These are phyloP conservation scores for Polyporus tsugae DNA, from an alignment of 1,284 basidiomycete genomes.

Conservation along the genomic window DNA sequence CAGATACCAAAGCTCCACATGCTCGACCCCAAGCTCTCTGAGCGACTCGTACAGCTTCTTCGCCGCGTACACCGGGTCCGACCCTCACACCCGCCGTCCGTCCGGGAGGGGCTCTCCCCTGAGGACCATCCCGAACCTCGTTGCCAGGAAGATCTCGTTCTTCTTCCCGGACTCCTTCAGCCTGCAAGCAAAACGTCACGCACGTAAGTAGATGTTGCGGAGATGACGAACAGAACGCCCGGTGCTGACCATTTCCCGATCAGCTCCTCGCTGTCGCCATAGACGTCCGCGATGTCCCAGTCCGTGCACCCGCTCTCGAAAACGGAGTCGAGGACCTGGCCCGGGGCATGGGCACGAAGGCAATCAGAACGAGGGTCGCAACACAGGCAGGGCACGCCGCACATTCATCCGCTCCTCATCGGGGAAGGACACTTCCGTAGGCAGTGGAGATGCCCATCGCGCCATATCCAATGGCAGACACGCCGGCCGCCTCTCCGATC, in stretches of 20 bases:
- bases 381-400: constrained; percentile 21
- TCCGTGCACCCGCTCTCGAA: constrained; percentile 38
- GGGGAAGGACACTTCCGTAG: background rate
- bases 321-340: constrained; percentile 34
- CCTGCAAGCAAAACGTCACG: constrained; percentile 29
- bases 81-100: constrained; percentile 29
- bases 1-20: constrained; percentile 50
- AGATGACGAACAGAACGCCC: background rate
- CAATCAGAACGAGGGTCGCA: background rate
- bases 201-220: background rate
- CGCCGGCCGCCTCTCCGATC: constrained; percentile 21
- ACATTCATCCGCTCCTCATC: constrained; percentile 8
- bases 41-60: constrained; percentile 45
- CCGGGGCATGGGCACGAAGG: background rate
- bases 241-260: constrained; percentile 41
- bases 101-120: constrained; percentile 6
- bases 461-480: constrained; percentile 40
- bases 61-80: constrained; percentile 42
- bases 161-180: constrained; percentile 38
- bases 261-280: constrained; percentile 41
- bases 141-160: constrained; percentile 51
- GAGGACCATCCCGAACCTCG: constrained; percentile 49
- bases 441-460: constrained; percentile 37
- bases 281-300: constrained; percentile 44
- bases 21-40: constrained; percentile 45